Conservation (phyloP, 2,329 filamentous ascomycete genomes). For the Verticillium longisporum region DNA sequence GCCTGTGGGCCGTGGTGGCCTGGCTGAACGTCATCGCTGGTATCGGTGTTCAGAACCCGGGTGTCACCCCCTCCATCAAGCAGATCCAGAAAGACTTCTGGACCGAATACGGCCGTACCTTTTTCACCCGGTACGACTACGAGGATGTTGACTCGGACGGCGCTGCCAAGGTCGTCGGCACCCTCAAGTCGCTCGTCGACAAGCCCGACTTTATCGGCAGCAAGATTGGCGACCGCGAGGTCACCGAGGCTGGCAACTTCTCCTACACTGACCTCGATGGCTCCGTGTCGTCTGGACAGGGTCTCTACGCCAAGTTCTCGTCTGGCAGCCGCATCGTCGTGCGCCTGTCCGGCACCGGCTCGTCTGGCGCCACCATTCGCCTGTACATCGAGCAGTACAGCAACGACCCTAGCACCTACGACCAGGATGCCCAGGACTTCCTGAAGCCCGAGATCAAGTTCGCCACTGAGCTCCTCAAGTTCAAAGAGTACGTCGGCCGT, state of each 20-base stretch:
- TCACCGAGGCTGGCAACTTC: conserved; percentile 89
- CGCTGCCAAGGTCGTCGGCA: conserved; percentile 81
- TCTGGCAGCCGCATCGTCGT: conserved; percentile 94
- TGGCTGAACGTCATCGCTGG: conserved; percentile 99
- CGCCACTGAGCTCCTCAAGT: conserved; percentile 77
- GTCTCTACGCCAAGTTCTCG: conserved; percentile 88
- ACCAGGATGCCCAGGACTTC: conserved; percentile 84
- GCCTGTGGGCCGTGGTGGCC: conserved; percentile 92
- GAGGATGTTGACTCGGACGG: conserved; percentile 89
- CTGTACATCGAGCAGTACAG: conserved; percentile 97
- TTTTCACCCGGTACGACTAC: conserved; percentile 99
- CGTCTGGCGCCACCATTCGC: conserved; percentile 90
- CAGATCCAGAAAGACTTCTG: conserved; percentile 98
- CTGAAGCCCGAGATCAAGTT: conserved; percentile 83
- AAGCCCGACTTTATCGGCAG: conserved; percentile 73
- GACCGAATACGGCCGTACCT: conserved; percentile 90
- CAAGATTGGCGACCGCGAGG: conserved; percentile 68
- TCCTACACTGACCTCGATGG: conserved; percentile 98
- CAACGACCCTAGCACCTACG: conserved; percentile 70
- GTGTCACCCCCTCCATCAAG: conserved; percentile 81
- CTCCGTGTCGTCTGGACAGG: conserved; percentile 91
- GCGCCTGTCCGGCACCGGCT: conserved; percentile 89
- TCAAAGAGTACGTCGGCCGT: conserved; percentile 88
- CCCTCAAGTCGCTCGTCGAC: conserved; percentile 72
- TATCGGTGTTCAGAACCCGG: conserved; percentile 74